A percentile compares a stretch with the other conserved stretches of the same genome.
These are phyloP conservation scores for Phytophthora citricola DNA, from an alignment of 352 stramenopile species.

Conservation along the genomic window DNA sequence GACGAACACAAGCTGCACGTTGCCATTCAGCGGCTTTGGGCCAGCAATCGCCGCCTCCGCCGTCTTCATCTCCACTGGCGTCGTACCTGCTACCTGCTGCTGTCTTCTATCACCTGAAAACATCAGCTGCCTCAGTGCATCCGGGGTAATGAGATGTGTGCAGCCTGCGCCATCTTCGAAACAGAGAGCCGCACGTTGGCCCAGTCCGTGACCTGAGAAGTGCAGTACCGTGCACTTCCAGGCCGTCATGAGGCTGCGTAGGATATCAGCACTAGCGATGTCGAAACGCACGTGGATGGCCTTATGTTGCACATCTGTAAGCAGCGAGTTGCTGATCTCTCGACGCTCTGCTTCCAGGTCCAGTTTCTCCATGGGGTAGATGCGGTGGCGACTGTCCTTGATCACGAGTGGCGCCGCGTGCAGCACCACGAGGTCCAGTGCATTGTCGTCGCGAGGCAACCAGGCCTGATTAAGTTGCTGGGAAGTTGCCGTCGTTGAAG, in stretches of 20 bases:
- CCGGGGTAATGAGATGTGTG: conserved; percentile 78
- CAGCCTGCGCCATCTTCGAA: conserved; percentile 81
- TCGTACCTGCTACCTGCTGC: conserved; percentile 30
- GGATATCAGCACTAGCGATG: conserved; percentile 77
- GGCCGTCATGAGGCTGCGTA: conserved; percentile 80
- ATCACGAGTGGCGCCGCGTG: conserved; percentile 85
- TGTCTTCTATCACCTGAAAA: conserved; percentile 53
- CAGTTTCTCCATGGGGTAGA: conserved; percentile 87
- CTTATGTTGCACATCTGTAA: conserved; percentile 77
- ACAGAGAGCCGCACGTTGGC: conserved; percentile 70
- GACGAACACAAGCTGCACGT: conserved; percentile 80
- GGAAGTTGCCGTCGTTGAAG: conserved; percentile 14
- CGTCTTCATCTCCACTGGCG: conserved; percentile 22
- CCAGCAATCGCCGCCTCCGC: background rate
- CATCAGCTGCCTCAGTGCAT: conserved; percentile 69
- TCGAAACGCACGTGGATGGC: conserved; percentile 82
- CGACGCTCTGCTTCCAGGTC: conserved; percentile 77
- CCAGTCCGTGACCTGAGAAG: conserved; percentile 81
- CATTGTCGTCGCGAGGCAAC: conserved; percentile 48
- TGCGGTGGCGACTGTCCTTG: conserved; percentile 70
- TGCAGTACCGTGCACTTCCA: conserved; percentile 80
- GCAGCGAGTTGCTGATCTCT: conserved; percentile 72
- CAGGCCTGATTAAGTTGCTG: conserved; percentile 15
- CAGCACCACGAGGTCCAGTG: conserved; percentile 80
- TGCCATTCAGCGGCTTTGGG: conserved; percentile 34